A percentile compares a stretch with the other conserved stretches of the same genome.
Conservation (phyloP, 495 filamentous ascomycete genomes). For the Neurospora sp. region DNA sequence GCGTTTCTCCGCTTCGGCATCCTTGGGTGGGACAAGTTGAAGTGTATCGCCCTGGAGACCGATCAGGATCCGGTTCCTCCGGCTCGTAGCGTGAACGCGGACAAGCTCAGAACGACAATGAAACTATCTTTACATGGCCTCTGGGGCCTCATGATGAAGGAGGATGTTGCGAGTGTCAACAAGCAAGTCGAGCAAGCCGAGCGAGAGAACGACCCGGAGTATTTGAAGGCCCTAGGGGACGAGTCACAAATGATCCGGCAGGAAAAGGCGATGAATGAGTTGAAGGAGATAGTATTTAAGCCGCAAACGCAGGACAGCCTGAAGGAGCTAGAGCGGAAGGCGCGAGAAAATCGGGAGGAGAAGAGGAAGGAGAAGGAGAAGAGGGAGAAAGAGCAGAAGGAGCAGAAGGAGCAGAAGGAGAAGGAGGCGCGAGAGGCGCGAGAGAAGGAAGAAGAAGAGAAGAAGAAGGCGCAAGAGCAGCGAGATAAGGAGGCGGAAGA, state of each 20-base stretch:
- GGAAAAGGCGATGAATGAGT: background rate
- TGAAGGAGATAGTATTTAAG: background rate
- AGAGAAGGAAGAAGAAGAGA: too few species aligned
- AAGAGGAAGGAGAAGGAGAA: background rate
- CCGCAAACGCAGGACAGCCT: too few species aligned
- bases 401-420: background rate
- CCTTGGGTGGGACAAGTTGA: slow-evolving; percentile 9
- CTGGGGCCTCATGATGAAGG: background rate
- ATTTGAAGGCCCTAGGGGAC: background rate
- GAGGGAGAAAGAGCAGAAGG: background rate
- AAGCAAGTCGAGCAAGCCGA: background rate
- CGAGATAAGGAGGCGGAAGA: too few species aligned
- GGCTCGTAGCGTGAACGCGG: background rate
- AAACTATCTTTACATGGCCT: background rate
- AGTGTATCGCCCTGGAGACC: background rate
- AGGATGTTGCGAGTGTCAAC: background rate
- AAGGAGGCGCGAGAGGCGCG: too few species aligned
- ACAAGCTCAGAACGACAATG: background rate
- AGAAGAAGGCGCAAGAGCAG: too few species aligned
- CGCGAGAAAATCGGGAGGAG: too few species aligned
- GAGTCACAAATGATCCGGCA: background rate
- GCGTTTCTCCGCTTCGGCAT: slow-evolving; percentile 8
- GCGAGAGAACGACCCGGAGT: background rate
- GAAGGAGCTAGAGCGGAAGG: too few species aligned
- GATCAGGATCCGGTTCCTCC: background rate